phyloP scores from a whole-genome alignment of 352 stramenopile genomes.

The Phytophthora constricta region DNA sequence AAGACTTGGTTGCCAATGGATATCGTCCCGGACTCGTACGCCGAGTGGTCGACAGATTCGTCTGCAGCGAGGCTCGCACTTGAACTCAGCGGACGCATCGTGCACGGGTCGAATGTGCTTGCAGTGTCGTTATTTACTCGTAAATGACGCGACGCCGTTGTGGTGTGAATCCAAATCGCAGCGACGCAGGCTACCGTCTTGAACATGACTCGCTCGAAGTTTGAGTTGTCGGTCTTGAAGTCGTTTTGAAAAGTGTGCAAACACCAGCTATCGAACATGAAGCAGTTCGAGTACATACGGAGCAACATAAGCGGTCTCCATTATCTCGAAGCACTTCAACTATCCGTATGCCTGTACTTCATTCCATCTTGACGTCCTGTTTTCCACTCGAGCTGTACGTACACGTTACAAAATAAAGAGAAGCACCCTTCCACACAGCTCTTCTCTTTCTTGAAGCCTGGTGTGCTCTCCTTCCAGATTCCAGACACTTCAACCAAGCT shows the following conservation, averaged over 20 bases:
- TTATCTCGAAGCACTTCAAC: too few relatives aligned
- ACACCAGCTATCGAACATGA: too few relatives aligned
- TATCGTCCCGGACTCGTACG: slow-evolving; percentile 1
- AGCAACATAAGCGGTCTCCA: too few relatives aligned
- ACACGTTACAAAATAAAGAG: too few relatives aligned
- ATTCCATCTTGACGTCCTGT: not conserved
- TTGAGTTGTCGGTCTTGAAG: too few relatives aligned
- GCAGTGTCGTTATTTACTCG: not conserved
- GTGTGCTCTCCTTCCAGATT: slow-evolving; percentile 73
- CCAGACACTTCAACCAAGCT: slow-evolving; percentile 69
- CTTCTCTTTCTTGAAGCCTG: slow-evolving; percentile 66
- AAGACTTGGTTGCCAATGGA: not conserved
- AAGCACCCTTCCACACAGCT: slow-evolving; percentile 55
- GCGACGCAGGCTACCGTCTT: too few relatives aligned
- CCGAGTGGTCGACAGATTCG: not conserved
- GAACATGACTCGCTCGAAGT: too few relatives aligned
- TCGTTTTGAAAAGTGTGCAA: too few relatives aligned
- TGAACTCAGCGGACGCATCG: not conserved
- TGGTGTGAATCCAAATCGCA: not conserved
- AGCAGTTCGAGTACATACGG: too few relatives aligned
- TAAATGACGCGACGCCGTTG: not conserved
- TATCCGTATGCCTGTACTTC: too few relatives aligned
- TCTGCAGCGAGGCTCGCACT: not conserved
- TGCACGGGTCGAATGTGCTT: not conserved
- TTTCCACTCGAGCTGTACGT: slow-evolving; percentile 12